phyloP scores from a whole-genome alignment of 768 basidiomycete genomes.

The Termitomyces sp. region DNA sequence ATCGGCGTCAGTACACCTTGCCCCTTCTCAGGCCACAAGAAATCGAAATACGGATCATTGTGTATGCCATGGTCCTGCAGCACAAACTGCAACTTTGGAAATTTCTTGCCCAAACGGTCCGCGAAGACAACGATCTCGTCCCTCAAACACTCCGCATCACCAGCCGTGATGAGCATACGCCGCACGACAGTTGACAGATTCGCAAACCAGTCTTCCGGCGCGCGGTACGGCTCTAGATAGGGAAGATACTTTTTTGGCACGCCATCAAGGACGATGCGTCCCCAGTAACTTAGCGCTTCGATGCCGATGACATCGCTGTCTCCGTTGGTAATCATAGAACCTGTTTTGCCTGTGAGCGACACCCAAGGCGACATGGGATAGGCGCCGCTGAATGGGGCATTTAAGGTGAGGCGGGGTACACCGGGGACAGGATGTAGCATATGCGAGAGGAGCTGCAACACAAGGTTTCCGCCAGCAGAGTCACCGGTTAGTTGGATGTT shows the following conservation, averaged over 20 bases:
- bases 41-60: conserved; percentile 30
- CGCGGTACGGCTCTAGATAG: conserved; percentile 25
- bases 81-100: conserved; percentile 14
- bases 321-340: conserved; percentile 10
- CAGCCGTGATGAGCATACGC: conserved; percentile 30
- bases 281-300: conserved; percentile 11
- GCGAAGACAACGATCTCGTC: conserved; percentile 24
- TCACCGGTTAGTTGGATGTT: conserved; percentile 26
- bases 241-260: conserved; percentile 16
- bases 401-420: conserved; percentile 12
- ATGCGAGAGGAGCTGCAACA: conserved; percentile 22
- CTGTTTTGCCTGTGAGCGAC: conserved; percentile 11
- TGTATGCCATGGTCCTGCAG: conserved; percentile 30
- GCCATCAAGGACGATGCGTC: conserved; percentile 10
- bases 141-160: conserved; percentile 26
- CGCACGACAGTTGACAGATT: conserved; percentile 24
- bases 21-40: conserved; percentile 15
- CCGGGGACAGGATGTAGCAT: conserved; percentile 22
- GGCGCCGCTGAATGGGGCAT: conserved; percentile 16
- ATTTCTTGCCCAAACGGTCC: conserved; percentile 17
- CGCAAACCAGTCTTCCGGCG: conserved; percentile 28
- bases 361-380: conserved; percentile 29
- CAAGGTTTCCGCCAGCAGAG: conserved; percentile 28
- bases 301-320: conserved; percentile 16
- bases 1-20: conserved; percentile 15